These are phyloP conservation scores for Leptographium wingfieldii DNA, from an alignment of 2,329 filamentous ascomycete species.

Conservation along the genomic window DNA sequence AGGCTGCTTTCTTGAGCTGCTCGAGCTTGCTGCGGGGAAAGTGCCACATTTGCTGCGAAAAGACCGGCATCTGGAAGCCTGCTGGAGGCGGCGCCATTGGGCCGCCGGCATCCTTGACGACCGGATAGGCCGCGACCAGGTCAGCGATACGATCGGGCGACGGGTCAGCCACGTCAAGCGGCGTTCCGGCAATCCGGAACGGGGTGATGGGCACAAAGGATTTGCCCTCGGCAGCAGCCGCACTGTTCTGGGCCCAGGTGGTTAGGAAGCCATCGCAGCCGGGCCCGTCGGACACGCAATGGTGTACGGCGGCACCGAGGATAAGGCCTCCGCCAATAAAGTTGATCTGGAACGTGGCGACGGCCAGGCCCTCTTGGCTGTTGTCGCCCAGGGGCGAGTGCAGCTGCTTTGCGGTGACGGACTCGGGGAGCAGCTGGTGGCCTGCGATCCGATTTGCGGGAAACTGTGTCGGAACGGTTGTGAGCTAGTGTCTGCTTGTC, in stretches of 20 bases:
- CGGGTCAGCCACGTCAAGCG: slow-evolving; percentile 4
- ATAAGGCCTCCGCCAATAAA: slow-evolving; percentile 19
- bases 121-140: background rate
- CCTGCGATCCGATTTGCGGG: slow-evolving; percentile 1
- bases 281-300: slow-evolving; percentile 15
- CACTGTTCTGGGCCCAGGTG: slow-evolving; percentile 16
- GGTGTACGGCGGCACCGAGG: slow-evolving; percentile 16
- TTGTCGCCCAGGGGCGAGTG: slow-evolving; percentile 7
- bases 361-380: slow-evolving; percentile 3
- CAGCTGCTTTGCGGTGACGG: slow-evolving; percentile 8
- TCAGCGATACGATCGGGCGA: background rate
- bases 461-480: background rate
- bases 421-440: background rate
- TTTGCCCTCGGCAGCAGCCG: slow-evolving; percentile 9
- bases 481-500: background rate
- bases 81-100: slow-evolving; percentile 4
- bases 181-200: background rate
- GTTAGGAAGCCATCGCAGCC: slow-evolving; percentile 16
- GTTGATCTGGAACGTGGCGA: slow-evolving; percentile 15
- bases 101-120: slow-evolving; percentile 5
- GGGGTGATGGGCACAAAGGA: slow-evolving; percentile 6
- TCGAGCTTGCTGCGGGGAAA: slow-evolving; percentile 29
- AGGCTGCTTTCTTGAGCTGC: slow-evolving; percentile 24
- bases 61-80: slow-evolving; percentile 7
- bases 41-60: slow-evolving; percentile 21